Conservation (phyloP, 23 red algal species). For the Gracilaria caudata region DNA sequence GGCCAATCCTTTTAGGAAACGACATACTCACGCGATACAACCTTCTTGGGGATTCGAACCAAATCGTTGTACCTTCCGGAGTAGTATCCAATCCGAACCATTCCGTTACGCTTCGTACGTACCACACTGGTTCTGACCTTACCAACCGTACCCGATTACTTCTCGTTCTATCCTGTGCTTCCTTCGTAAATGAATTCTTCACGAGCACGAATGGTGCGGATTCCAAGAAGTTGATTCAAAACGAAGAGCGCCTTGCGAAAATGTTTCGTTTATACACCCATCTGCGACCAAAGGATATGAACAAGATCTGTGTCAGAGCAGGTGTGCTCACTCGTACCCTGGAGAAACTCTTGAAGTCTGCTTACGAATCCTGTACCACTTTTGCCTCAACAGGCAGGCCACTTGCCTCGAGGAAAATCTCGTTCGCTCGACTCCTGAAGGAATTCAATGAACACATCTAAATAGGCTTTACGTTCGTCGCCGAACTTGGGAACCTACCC, state of each 20-base stretch:
- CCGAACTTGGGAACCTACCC: background rate
- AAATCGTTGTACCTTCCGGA: background rate
- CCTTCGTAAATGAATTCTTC: background rate
- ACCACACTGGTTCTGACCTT: background rate
- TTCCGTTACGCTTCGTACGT: background rate
- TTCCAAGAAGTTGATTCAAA: background rate
- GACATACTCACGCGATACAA: background rate
- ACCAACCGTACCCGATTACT: background rate
- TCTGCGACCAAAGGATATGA: background rate
- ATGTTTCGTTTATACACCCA: conserved; percentile 3
- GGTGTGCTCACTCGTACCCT: background rate
- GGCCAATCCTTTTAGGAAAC: background rate
- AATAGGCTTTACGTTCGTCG: background rate
- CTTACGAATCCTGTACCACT: background rate
- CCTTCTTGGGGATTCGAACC: conserved; percentile 5
- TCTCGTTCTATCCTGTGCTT: background rate
- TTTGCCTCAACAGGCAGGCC: background rate
- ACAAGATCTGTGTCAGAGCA: background rate
- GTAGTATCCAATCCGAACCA: background rate
- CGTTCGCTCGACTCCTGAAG: background rate
- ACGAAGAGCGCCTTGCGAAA: background rate
- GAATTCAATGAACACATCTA: background rate
- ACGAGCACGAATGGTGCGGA: background rate
- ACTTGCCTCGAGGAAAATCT: background rate
- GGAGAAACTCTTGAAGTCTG: background rate